These are phyloP conservation scores for Alternaria sp. DNA, from an alignment of 2,329 filamentous ascomycete genomes.

Conservation along the genomic window DNA sequence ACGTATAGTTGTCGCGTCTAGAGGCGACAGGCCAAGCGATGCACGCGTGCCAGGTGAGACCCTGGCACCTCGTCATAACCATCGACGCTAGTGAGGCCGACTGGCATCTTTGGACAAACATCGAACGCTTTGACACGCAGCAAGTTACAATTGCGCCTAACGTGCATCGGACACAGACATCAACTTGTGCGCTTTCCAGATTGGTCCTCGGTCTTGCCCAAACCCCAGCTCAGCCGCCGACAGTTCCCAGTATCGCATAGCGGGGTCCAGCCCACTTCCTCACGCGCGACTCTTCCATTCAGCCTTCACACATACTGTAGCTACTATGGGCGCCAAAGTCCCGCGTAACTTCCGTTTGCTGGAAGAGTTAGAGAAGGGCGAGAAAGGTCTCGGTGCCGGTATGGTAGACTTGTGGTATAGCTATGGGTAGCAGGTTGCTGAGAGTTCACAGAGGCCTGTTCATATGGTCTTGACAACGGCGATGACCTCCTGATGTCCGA, in stretches of 20 bases:
- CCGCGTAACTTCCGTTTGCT: conserved; percentile 96
- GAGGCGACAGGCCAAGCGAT: conserved; percentile 31
- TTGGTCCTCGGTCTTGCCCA: neutral
- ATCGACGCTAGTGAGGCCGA: conserved; percentile 19
- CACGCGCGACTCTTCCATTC: conserved; percentile 25
- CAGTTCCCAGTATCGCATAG: conserved; percentile 30
- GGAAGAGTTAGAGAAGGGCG: conserved; percentile 98
- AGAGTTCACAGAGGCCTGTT: conserved; percentile 79
- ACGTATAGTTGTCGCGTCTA: conserved; percentile 25
- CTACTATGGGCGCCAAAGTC: conserved; percentile 74
- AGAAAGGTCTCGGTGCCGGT: conserved; percentile 96
- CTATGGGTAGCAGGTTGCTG: conserved; percentile 11
- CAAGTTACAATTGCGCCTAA: conserved; percentile 17
- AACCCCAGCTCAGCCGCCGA: conserved; percentile 10
- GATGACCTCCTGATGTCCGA: conserved; percentile 97
- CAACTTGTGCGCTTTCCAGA: conserved; percentile 5
- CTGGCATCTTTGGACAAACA: conserved; percentile 21
- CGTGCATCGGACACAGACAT: conserved; percentile 1
- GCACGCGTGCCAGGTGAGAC: conserved; percentile 20
- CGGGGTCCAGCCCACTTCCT: conserved; percentile 45
- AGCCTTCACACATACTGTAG: conserved; percentile 18
- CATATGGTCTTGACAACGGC: conserved; percentile 91
- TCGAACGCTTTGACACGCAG: conserved; percentile 17
- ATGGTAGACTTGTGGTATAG: conserved; percentile 25
- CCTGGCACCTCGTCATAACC: conserved; percentile 27